Percentiles rank a stretch among this genome's conserved stretches.
These are phyloP conservation scores for Neurospora hispaniola DNA, from an alignment of 495 filamentous ascomycete species.

Conservation along the genomic window DNA sequence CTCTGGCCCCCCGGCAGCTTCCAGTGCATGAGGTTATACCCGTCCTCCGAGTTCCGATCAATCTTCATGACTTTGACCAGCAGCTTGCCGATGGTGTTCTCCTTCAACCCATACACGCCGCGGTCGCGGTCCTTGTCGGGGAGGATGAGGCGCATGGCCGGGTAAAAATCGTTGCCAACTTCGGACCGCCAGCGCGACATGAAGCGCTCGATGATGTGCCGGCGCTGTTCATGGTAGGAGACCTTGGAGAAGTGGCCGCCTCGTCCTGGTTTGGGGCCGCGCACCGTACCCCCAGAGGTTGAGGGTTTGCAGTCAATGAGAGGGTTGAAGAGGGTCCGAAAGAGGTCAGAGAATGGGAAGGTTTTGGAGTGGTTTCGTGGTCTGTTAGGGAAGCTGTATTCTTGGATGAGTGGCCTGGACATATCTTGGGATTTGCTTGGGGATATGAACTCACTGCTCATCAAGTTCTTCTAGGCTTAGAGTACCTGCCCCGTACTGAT, in stretches of 20 bases:
- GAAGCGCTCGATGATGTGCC: conserved; percentile 82
- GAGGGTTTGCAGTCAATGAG: conserved; percentile 76
- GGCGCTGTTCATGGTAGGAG: conserved; percentile 71
- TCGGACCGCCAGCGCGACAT: conserved; percentile 80
- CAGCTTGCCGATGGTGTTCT: conserved; percentile 79
- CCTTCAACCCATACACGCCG: conserved; percentile 90
- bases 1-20: conserved; percentile 64
- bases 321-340: conserved; percentile 71
- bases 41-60: conserved; percentile 83
- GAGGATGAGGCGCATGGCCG: conserved; percentile 83
- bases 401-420: neutral
- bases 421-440: neutral
- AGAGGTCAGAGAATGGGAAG: conserved; percentile 74
- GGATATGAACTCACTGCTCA: conserved; percentile 41
- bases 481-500: conserved; percentile 34
- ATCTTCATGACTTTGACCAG: conserved; percentile 89
- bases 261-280: conserved; percentile 15
- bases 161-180: conserved; percentile 87
- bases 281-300: conserved; percentile 29
- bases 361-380: conserved; percentile 72
- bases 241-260: conserved; percentile 50
- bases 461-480: conserved; percentile 47
- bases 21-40: conserved; percentile 79
- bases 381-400: conserved; percentile 64
- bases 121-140: conserved; percentile 89